Percentiles rank a stretch among this genome's conserved stretches.
These are phyloP conservation scores for Rhodotorula sp. DNA, from an alignment of 1,284 basidiomycete genomes.

Conservation along the genomic window DNA sequence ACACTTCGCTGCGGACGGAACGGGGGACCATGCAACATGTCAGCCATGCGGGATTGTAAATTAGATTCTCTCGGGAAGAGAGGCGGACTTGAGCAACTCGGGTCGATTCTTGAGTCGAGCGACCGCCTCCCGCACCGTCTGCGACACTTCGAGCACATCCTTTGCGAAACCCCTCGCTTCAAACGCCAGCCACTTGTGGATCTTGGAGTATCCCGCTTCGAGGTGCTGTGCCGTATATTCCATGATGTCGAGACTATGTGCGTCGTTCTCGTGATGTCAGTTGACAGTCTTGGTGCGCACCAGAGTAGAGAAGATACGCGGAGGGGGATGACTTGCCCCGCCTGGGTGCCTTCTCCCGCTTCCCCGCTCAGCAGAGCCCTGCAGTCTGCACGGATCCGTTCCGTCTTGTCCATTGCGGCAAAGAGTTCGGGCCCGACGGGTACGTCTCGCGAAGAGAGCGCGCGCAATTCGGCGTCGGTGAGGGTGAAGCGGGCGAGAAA, in stretches of 20 bases:
- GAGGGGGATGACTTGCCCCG: constrained; percentile 61
- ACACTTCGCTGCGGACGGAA: constrained; percentile 62
- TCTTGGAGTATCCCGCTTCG: constrained; percentile 85
- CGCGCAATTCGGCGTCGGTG: constrained; percentile 66
- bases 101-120: constrained; percentile 69
- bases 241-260: constrained; percentile 79
- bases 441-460: constrained; percentile 74
- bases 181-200: constrained; percentile 79
- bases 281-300: neutral
- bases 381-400: constrained; percentile 79
- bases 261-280: no score
- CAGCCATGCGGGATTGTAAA: neutral
- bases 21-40: neutral
- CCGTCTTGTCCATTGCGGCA: constrained; percentile 79
- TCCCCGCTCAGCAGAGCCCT: constrained; percentile 84
- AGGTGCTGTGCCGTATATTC: constrained; percentile 73
- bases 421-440: constrained; percentile 74
- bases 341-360: constrained; percentile 66
- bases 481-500: constrained; percentile 87
- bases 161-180: constrained; percentile 80
- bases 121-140: constrained; percentile 71
- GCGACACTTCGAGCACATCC: constrained; percentile 71
- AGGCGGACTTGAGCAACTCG: constrained; percentile 67
- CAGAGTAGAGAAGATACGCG: neutral
- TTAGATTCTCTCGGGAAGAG: neutral